A percentile compares a stretch with the other conserved stretches of the same genome.
These are phyloP conservation scores for Rhodotorula sp. DNA, from an alignment of 1,284 basidiomycete genomes.

Conservation along the genomic window DNA sequence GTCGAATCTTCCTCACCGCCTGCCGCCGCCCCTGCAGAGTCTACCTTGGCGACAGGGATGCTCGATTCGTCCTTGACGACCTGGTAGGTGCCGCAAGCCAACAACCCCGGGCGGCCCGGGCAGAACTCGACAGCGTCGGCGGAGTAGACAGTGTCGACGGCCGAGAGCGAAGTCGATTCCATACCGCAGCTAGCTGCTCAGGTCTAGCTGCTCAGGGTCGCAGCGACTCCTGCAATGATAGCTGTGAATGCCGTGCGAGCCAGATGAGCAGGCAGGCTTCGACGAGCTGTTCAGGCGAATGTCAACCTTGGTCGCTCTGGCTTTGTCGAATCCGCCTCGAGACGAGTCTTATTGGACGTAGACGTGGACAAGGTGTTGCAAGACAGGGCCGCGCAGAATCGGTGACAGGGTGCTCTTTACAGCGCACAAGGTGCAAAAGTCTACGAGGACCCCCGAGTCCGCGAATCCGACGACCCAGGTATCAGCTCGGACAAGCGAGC, in stretches of 20 bases:
- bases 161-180: slow-evolving; percentile 22
- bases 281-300: too few relatives aligned
- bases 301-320: too few relatives aligned
- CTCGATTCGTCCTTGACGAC: slow-evolving; percentile 22
- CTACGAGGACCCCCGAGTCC: neutral
- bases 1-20: slow-evolving; percentile 40
- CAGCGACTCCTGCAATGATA: too few relatives aligned
- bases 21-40: slow-evolving; percentile 44
- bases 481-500: neutral
- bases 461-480: neutral
- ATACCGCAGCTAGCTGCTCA: neutral
- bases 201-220: too few relatives aligned
- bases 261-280: neutral
- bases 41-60: too few relatives aligned
- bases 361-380: too few relatives aligned
- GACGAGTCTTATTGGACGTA: too few relatives aligned
- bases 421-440: neutral
- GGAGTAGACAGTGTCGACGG: slow-evolving; percentile 69
- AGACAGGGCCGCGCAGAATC: too few relatives aligned
- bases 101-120: slow-evolving; percentile 64
- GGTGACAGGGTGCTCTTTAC: neutral
- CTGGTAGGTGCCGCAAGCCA: slow-evolving; percentile 87
- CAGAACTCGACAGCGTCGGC: slow-evolving; percentile 91
- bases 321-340: too few relatives aligned
- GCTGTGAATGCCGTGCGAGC: too few relatives aligned